phyloP scores from a whole-genome alignment of 1,139 yeast species.

The Yamadazyma pseudoaaseri region DNA sequence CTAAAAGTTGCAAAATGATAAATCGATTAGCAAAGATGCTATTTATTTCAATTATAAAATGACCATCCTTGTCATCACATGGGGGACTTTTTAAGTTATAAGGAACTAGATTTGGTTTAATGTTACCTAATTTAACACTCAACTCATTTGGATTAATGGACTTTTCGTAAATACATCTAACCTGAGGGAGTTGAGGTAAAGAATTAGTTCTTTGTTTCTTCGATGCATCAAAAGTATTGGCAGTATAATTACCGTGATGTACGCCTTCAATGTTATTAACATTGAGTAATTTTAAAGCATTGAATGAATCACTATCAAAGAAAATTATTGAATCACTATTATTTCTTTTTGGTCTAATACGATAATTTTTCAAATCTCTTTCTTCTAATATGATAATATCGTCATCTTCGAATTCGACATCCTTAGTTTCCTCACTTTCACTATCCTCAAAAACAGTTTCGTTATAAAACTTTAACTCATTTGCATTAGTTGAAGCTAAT shows the following conservation, averaged over 20 bases:
- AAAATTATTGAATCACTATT: conserved; percentile 40
- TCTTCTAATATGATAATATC: conserved; percentile 38
- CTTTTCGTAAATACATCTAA: conserved; percentile 41
- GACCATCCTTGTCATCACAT: conserved; percentile 80
- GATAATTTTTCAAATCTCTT: conserved; percentile 23
- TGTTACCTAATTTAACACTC: conserved; percentile 36
- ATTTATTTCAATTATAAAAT: conserved; percentile 65
- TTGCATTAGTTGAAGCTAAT: background rate
- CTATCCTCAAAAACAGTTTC: conserved; percentile 12
- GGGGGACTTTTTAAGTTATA: conserved; percentile 41
- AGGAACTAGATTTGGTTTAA: conserved; percentile 41
- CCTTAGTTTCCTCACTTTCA: conserved; percentile 10
- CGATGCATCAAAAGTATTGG: conserved; percentile 12
- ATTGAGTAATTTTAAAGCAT: conserved; percentile 47
- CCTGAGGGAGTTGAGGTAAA: conserved; percentile 67
- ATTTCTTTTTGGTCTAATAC: conserved; percentile 25
- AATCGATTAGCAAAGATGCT: conserved; percentile 68
- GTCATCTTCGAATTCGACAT: conserved; percentile 24
- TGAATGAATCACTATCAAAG: conserved; percentile 39
- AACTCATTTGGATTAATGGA: conserved; percentile 38
- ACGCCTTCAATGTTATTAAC: conserved; percentile 21
- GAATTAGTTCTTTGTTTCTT: conserved; percentile 67
- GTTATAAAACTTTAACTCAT: conserved; percentile 5
- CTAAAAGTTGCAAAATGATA: conserved; percentile 65
- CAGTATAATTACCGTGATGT: conserved; percentile 3